phyloP scores from a whole-genome alignment of 352 stramenopile species.

The Phytophthora vignae region DNA sequence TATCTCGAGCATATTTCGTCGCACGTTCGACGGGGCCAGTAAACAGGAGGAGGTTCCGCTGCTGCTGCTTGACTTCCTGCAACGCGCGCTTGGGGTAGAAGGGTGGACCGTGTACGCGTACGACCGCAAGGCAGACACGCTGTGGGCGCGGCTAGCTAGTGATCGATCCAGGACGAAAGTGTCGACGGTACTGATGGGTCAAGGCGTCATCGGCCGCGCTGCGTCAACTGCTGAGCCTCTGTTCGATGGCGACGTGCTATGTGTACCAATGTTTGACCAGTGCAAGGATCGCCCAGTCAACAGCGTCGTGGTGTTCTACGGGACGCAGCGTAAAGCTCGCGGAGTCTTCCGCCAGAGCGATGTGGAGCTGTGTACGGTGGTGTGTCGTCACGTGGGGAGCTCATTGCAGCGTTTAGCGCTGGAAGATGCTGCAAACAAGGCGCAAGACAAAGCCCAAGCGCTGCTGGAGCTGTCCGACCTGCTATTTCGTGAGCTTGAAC shows the following conservation, averaged over 20 bases:
- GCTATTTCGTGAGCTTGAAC: slow-evolving; percentile 72
- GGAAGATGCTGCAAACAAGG: slow-evolving; percentile 63
- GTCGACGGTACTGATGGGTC: slow-evolving; percentile 55
- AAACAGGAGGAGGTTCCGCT: slow-evolving; percentile 9
- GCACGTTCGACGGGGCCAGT: not conserved
- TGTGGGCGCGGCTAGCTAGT: slow-evolving; percentile 58
- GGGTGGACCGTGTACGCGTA: slow-evolving; percentile 67
- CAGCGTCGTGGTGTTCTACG: slow-evolving; percentile 67
- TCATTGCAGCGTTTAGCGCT: slow-evolving; percentile 66
- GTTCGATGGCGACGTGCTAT: slow-evolving; percentile 54
- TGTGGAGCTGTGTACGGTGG: slow-evolving; percentile 57
- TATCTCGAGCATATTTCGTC: slow-evolving; percentile 12
- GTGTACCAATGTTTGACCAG: slow-evolving; percentile 58
- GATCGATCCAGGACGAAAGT: slow-evolving; percentile 27
- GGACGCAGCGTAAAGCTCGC: slow-evolving; percentile 31
- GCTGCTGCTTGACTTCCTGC: slow-evolving; percentile 57
- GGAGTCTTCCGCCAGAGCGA: slow-evolving; percentile 59
- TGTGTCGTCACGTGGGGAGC: slow-evolving; percentile 64
- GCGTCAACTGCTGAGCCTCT: slow-evolving; percentile 44
- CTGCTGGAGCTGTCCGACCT: slow-evolving; percentile 70
- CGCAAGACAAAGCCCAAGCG: slow-evolving; percentile 72
- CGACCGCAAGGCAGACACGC: slow-evolving; percentile 57
- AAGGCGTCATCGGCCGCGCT: slow-evolving; percentile 61
- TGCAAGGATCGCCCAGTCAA: slow-evolving; percentile 50
- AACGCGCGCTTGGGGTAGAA: slow-evolving; percentile 57